Evolutionary conservation across 75 land plant genomes (phyloP), one percentile per base, ranked within the genome.

Genomic region (Ceratopteris richardii): DNA sequence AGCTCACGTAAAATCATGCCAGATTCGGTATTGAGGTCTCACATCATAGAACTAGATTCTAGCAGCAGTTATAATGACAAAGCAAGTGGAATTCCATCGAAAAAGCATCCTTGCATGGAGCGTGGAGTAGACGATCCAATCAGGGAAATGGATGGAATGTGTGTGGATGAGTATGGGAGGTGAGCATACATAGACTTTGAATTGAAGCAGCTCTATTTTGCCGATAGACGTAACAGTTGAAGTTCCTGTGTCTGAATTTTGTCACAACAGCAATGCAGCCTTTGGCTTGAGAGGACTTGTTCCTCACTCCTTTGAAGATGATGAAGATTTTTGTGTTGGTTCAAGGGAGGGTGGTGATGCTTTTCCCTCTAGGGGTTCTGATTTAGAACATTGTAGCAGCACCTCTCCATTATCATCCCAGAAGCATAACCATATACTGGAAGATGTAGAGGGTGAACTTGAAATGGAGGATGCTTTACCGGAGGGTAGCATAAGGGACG

Each of bases 391-490:
- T 3, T 9, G 3, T 9, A 33, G 37, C 37, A 33, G 37, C 9
- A 3, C 37, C 7, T 33, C 37, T 3, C 37, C 37, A 3, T 9
- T 14, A 21, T 9, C 54, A 47, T 37, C 27, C 29, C 83, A 81
- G 29, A 85, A 70, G 68, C 83, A 73, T 70, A 63, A 72, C 9
- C 89, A 82, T 72, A 71, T 94, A 5, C 71, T 94, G 56, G 96
- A 86, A 66, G 96, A 86, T 72, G 91, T 94, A 27, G 98, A 94
- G 61, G 90, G 91, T 42, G 98, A 94, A 58, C 85, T 94, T 48
- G 98, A 94, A 66, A 94, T 92, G 97, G 98, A 94, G 61, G 98
- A 94, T 77, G 88, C 83, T 25, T 82, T 87, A 14, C 98, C 98
- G 79, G 64, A 60, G 57, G 54, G 37, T 66, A 24, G 79, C 52